A percentile compares a stretch with the other conserved stretches of the same genome.
phyloP scores from a whole-genome alignment of 768 basidiomycete genomes.

The Cytidiella melzeri region DNA sequence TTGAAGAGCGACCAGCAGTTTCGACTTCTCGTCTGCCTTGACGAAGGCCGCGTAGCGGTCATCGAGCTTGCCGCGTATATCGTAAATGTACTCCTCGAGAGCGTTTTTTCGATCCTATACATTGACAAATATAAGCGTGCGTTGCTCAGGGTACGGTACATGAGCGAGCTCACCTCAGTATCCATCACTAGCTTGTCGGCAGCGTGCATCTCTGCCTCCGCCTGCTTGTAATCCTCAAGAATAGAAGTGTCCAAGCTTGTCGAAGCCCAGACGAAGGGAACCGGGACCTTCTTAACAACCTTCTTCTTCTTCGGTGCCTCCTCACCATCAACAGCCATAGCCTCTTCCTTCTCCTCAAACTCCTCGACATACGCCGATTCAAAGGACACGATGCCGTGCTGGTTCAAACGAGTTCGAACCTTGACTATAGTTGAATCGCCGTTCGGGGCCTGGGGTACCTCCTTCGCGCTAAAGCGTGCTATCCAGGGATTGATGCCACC shows the following conservation, averaged over 20 bases:
- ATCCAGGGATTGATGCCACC: slow-evolving; percentile 83
- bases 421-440: slow-evolving; percentile 82
- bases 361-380: slow-evolving; percentile 85
- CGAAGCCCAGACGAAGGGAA: slow-evolving; percentile 63
- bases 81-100: slow-evolving; percentile 97
- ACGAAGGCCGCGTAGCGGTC: slow-evolving; percentile 78
- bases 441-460: slow-evolving; percentile 58
- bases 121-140: no score
- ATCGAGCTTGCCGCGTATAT: slow-evolving; percentile 88
- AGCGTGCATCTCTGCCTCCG: slow-evolving; percentile 84
- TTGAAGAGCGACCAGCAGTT: slow-evolving; percentile 60
- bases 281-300: slow-evolving; percentile 75
- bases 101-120: slow-evolving; percentile 95
- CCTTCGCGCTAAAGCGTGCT: slow-evolving; percentile 74
- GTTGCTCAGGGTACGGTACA: no score
- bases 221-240: slow-evolving; percentile 66
- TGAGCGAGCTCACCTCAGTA: slow-evolving; percentile 81
- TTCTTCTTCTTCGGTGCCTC: slow-evolving; percentile 80
- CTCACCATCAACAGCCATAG: slow-evolving; percentile 55
- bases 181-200: slow-evolving; percentile 95
- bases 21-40: slow-evolving; percentile 68
- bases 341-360: slow-evolving; percentile 70
- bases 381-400: slow-evolving; percentile 83
- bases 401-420: slow-evolving; percentile 84
- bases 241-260: slow-evolving; percentile 57